Evolutionary conservation across 208 protist species (phyloP), one percentile per base, ranked within the genome.

Genomic region (Trypanosoma melophagium): DNA sequence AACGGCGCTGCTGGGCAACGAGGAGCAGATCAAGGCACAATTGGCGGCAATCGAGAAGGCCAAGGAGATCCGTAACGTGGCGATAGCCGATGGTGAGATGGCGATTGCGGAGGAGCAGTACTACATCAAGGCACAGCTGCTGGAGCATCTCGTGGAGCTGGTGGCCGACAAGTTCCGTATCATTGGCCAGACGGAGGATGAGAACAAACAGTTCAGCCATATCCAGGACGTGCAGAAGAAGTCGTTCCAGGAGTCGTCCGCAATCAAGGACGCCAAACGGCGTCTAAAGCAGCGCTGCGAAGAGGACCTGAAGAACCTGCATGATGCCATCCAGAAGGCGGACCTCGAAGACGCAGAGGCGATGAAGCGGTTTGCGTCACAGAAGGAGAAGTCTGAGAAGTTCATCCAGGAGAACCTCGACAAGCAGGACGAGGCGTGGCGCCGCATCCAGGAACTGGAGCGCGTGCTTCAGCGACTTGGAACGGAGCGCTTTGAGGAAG

Each of bases 401-500:
- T 79, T 79, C 60, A 64, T 89, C 41, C 64, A 73, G 14, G 82
- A 89, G 73, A 92, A 92, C 80, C 77, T 85, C 25, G 86, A 88
- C 22, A 79, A 71, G 72, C 86, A 92, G 76, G 86, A 92, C 66
- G 86, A 92, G 63, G 51, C 72, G 56, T 92, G 86, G 86, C 79
- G 83, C 76, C 82, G 80, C 67, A 92, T 92, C 67, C 86, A 92
- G 78, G 83, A 92, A 56, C 76, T 89, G 41, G 85, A 91, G 83
- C 81, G 85, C 40, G 63, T 79, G 77, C 77, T 91, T 63, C 86
- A 92, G 79, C 74, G 77, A 58, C 71, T 89, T n/a, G 86, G 86
- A 53, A 87, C 78, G 47, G 86, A 92, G 61, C 82, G 86, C 38
- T 92, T 92, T 68, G 86, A 92, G 40, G 86, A 92, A 74, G 86